These are phyloP conservation scores for Tolypocladium guangdongense DNA, from an alignment of 2,329 filamentous ascomycete genomes.

Conservation along the genomic window DNA sequence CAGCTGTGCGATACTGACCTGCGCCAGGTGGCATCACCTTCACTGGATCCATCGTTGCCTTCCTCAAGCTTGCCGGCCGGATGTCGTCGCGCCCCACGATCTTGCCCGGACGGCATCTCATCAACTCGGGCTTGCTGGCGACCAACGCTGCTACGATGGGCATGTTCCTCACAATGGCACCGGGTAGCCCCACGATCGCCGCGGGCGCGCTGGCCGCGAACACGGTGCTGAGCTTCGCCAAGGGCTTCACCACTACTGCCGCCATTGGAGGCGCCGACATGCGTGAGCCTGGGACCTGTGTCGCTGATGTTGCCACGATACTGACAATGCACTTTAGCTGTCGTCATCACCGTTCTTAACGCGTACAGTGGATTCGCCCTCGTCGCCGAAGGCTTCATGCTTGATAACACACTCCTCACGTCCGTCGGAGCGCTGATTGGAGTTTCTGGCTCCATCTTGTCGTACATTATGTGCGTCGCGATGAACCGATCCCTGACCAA, in stretches of 20 bases:
- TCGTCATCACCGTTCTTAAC: constrained; percentile 83
- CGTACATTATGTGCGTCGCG: constrained; percentile 76
- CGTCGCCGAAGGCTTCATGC: constrained; percentile 85
- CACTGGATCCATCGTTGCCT: constrained; percentile 81
- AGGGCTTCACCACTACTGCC: constrained; percentile 79
- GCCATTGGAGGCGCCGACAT: constrained; percentile 91
- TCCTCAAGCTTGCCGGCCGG: constrained; percentile 71
- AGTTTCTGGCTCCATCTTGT: constrained; percentile 79
- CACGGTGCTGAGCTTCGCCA: constrained; percentile 67
- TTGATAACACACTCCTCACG: constrained; percentile 75
- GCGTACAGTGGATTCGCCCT: constrained; percentile 86
- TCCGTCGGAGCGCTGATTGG: constrained; percentile 81
- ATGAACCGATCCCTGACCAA: constrained; percentile 91
- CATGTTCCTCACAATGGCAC: constrained; percentile 70
- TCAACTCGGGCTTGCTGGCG: constrained; percentile 66
- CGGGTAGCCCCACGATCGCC: constrained; percentile 67
- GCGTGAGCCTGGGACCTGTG: constrained; percentile 34
- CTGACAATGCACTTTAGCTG: constrained; percentile 31
- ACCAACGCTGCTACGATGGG: constrained; percentile 76
- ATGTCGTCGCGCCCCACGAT: constrained; percentile 70
- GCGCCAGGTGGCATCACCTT: constrained; percentile 65
- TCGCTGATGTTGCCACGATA: not conserved
- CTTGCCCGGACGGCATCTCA: constrained; percentile 61
- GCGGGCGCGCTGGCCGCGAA: constrained; percentile 69
- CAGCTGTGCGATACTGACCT: not conserved